Conservation (phyloP, 345 rosid species). For the Eucalyptus curtisii region DNA sequence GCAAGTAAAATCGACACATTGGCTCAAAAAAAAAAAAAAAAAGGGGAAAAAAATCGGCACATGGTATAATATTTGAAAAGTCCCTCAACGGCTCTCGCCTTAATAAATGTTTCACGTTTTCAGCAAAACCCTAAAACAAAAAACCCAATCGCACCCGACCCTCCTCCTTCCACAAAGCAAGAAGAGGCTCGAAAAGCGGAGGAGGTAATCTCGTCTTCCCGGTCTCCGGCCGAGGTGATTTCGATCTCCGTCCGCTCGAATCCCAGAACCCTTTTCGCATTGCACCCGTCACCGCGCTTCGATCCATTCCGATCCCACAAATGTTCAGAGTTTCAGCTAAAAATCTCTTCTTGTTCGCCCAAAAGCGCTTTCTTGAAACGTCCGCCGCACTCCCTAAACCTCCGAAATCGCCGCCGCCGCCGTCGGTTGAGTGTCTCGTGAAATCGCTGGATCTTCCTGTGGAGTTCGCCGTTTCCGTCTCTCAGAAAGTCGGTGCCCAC, state of each 20-base stretch:
- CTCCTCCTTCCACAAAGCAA: not conserved
- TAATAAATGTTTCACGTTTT: not conserved
- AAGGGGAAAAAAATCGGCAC: not conserved
- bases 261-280: not conserved
- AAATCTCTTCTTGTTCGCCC: not conserved
- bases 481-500: not conserved
- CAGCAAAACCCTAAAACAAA: not conserved
- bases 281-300: not conserved
- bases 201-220: not conserved
- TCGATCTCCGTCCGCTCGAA: not conserved
- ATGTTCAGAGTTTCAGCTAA: not conserved
- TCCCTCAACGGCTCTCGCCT: not conserved
- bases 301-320: not conserved
- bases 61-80: not conserved
- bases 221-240: not conserved
- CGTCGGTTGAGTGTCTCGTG: not conserved
- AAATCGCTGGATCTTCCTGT: conserved; percentile 11
- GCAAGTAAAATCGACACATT: not conserved
- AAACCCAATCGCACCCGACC: not conserved
- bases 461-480: conserved; percentile 1
- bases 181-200: not conserved
- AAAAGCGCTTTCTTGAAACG: not conserved
- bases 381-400: not conserved
- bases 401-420: not conserved
- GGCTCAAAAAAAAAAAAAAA: not conserved